Percentiles rank a stretch among this genome's conserved stretches.
Evolutionary conservation across 1,284 basidiomycete species (phyloP).

Genomic region (Leccinum solheimii): DNA sequence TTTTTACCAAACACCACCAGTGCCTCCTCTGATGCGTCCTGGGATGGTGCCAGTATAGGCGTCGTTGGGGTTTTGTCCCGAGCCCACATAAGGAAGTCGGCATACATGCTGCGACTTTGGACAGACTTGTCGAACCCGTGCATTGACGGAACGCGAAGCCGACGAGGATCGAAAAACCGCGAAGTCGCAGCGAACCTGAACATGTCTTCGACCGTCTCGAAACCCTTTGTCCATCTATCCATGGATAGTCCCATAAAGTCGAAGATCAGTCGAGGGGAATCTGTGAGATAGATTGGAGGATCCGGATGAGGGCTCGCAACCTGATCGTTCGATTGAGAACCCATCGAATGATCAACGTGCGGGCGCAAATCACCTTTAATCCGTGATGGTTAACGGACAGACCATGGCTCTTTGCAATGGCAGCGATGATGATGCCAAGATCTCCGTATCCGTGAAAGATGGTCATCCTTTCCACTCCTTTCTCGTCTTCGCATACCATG

Average conservation of each 20-base stretch:
- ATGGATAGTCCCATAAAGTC: constrained; percentile 57
- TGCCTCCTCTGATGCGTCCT: constrained; percentile 42
- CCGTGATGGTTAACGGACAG: constrained; percentile 53
- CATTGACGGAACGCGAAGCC: constrained; percentile 29
- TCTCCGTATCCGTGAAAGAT: constrained; percentile 68
- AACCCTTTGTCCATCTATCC: constrained; percentile 52
- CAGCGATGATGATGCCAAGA: constrained; percentile 63
- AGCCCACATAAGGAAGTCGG: constrained; percentile 55
- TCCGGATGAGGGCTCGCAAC: constrained; percentile 42
- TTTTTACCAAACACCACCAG: constrained; percentile 55
- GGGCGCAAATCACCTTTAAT: constrained; percentile 48
- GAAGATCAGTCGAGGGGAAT: constrained; percentile 48
- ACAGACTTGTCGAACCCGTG: constrained; percentile 44
- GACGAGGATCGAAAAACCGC: constrained; percentile 48
- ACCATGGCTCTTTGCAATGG: constrained; percentile 52
- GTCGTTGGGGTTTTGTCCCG: constrained; percentile 19
- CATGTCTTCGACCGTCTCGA: constrained; percentile 49
- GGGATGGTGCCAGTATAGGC: constrained; percentile 6
- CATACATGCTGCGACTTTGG: constrained; percentile 57
- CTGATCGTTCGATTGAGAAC: constrained; percentile 31
- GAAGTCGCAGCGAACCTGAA: constrained; percentile 60
- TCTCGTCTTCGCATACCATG: constrained; percentile 51
- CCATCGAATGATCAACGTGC: not conserved
- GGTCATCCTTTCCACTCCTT: constrained; percentile 48
- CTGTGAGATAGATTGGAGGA: constrained; percentile 42